phyloP scores from a whole-genome alignment of 164 flowering plant genomes.

The Hamamelis virginiana region DNA sequence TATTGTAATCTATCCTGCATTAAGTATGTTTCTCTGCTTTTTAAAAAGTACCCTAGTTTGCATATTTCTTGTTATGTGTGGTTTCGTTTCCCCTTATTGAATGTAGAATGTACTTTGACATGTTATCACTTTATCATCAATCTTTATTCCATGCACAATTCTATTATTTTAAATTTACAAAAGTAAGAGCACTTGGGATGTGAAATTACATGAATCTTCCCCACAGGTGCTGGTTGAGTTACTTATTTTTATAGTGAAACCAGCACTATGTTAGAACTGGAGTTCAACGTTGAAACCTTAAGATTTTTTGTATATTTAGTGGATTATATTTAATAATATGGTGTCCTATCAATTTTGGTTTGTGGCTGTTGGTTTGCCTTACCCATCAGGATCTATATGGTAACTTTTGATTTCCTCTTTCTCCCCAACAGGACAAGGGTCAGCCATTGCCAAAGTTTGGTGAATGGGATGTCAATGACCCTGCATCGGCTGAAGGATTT shows the following conservation, averaged over 20 bases:
- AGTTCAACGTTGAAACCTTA: neutral
- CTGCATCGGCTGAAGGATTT: constrained; percentile 94
- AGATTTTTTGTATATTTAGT: too few species aligned
- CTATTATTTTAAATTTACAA: neutral
- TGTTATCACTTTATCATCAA: neutral
- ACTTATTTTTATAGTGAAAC: neutral
- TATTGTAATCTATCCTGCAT: neutral
- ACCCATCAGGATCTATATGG: too few species aligned
- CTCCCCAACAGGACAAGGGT: constrained; percentile 72
- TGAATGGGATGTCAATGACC: constrained; percentile 98
- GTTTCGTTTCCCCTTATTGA: neutral
- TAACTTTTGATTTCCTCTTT: neutral
- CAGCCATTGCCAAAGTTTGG: constrained; percentile 91
- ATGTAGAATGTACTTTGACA: neutral
- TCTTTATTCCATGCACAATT: neutral
- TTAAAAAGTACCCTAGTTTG: neutral
- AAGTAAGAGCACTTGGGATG: neutral
- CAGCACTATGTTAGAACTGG: neutral
- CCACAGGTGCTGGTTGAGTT: neutral
- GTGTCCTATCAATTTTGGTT: too few species aligned
- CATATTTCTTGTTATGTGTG: neutral
- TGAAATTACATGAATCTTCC: neutral
- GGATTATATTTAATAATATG: too few species aligned
- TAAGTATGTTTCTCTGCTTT: neutral
- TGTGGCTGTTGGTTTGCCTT: too few species aligned